Conservation (phyloP, 2,329 filamentous ascomycete genomes). For the Colletotrichum endophyticum region DNA sequence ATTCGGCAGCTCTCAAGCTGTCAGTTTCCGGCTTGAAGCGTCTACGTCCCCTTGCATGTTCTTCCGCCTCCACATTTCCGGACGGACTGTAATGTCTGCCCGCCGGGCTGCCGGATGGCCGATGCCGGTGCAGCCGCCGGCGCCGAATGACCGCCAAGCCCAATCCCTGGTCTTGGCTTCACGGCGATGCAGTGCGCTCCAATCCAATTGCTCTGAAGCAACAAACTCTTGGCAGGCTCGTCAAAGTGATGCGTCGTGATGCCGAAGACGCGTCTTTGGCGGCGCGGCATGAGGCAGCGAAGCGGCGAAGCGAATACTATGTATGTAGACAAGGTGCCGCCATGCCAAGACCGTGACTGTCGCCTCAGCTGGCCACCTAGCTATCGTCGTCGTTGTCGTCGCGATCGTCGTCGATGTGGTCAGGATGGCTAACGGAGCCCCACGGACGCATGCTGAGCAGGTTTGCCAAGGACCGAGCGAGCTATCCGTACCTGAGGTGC, state of each 20-base stretch:
- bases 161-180: neutral
- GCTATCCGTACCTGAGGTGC: too few relatives aligned
- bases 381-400: too few relatives aligned
- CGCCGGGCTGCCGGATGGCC: neutral
- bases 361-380: too few relatives aligned
- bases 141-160: slow-evolving; percentile 2
- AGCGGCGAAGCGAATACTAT: neutral
- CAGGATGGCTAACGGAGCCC: neutral
- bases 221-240: neutral
- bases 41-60: neutral
- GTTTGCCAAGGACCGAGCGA: neutral
- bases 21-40: neutral
- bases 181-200: neutral
- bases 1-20: too few relatives aligned
- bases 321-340: too few relatives aligned
- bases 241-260: neutral
- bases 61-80: neutral
- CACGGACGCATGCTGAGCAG: neutral
- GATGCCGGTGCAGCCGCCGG: slow-evolving; percentile 6
- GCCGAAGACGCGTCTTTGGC: neutral
- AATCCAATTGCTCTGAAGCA: too few relatives aligned
- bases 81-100: slow-evolving; percentile 4
- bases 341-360: too few relatives aligned
- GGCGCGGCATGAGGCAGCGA: neutral
- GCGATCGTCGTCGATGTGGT: too few relatives aligned